Conservation (phyloP, 306 rosid genomes). For the Quercus ilex region DNA sequence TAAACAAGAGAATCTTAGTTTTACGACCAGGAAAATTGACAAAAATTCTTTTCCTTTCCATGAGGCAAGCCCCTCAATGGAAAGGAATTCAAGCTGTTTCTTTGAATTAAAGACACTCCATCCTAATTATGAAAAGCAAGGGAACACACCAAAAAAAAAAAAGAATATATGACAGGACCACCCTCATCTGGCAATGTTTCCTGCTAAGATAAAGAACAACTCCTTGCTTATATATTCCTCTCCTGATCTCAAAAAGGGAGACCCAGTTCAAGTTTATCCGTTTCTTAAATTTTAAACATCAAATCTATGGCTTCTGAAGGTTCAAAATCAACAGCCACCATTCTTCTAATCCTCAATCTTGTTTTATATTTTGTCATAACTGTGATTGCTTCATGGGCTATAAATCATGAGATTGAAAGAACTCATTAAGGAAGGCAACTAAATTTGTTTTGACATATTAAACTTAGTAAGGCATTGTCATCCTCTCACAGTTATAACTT, state of each 20-base stretch:
- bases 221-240: conserved; percentile 15
- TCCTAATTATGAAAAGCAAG: conserved; percentile 19
- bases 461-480: background rate
- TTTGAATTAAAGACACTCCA: conserved; percentile 40
- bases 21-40: background rate
- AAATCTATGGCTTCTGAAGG: conserved; percentile 33
- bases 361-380: conserved; percentile 56
- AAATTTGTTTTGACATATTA: background rate
- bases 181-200: conserved; percentile 14
- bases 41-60: conserved; percentile 40
- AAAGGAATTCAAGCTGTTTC: conserved; percentile 61
- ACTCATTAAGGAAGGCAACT: conserved; percentile 52
- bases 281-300: conserved; percentile 11
- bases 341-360: conserved; percentile 62
- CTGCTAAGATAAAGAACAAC: conserved; percentile 7
- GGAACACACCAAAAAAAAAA: background rate
- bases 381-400: conserved; percentile 79
- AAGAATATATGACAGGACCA: background rate
- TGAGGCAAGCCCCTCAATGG: conserved; percentile 35
- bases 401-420: conserved; percentile 69
- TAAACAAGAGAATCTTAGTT: background rate
- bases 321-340: conserved; percentile 49
- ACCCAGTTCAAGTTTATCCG: conserved; percentile 15
- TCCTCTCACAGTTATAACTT: background rate
- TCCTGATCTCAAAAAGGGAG: conserved; percentile 2